Percentiles rank a stretch among this genome's conserved stretches.
These are phyloP conservation scores for Beauveria scarabaeidicola DNA, from an alignment of 2,329 filamentous ascomycete species.

Conservation along the genomic window DNA sequence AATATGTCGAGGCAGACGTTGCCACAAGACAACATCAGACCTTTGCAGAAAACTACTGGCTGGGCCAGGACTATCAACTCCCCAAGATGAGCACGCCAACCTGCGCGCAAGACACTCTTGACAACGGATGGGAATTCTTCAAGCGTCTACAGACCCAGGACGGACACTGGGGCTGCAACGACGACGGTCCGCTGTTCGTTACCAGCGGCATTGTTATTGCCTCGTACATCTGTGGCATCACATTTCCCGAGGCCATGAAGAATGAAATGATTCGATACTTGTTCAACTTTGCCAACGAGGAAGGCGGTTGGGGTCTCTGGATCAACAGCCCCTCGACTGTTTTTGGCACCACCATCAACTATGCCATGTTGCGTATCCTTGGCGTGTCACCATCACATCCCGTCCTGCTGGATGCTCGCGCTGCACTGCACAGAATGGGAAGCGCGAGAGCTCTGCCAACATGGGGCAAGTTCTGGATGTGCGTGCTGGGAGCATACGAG, in stretches of 20 bases:
- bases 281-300: conserved; percentile 68
- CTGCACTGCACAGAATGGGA: conserved; percentile 66
- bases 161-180: conserved; percentile 86
- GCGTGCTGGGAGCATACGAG: conserved; percentile 63
- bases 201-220: conserved; percentile 71
- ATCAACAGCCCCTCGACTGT: conserved; percentile 80
- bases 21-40: conserved; percentile 53
- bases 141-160: conserved; percentile 73
- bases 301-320: conserved; percentile 86
- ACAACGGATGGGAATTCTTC: conserved; percentile 75
- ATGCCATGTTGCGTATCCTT: conserved; percentile 63
- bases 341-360: conserved; percentile 79
- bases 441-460: conserved; percentile 72
- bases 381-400: conserved; percentile 70
- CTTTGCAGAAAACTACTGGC: conserved; percentile 70
- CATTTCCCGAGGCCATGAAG: conserved; percentile 65
- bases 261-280: conserved; percentile 83
- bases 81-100: conserved; percentile 58
- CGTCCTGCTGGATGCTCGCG: conserved; percentile 68
- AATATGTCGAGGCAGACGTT: conserved; percentile 41
- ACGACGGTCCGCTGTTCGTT: conserved; percentile 86
- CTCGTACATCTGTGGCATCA: conserved; percentile 75
- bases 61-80: conserved; percentile 61
- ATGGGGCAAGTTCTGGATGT: conserved; percentile 85
- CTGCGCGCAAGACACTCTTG: conserved; percentile 64